Evolutionary conservation across 495 filamentous ascomycete species (phyloP), one percentile per base, ranked within the genome.

Genomic region (Clohesyomyces aquaticus): DNA sequence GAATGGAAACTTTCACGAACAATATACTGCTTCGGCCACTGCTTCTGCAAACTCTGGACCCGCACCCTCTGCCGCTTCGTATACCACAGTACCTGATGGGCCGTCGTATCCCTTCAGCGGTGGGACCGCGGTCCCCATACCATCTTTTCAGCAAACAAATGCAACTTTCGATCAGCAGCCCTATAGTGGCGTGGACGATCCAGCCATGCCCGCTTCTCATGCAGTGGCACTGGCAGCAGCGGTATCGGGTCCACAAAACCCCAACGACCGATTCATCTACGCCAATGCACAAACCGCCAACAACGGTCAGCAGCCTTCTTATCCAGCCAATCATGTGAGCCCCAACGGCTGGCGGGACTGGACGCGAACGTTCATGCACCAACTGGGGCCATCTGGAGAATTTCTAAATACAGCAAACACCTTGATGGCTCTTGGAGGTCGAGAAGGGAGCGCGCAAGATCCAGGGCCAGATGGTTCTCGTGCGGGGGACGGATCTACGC

Each of bases 401-500:
- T 72, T 58, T 35, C 56, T 72, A 26, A 67, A 63, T 43, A 66
- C 70, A 23, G 67, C 70, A 28, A 67, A 54, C 38, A 63, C 70
- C 27, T 49, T 72, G 25, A 68, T 72, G 67, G 55, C 63, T 0
- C 42, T 70, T 2, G 70, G 70, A n/a, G 66, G 66, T 6, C 60
- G 66, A 25, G 66, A 68, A 32, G 55, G 60, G 22, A 29, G 48
- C 21, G 16, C 60, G 8, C 66, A 64, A 25, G 61, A 41, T 43
- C 49, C 60, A 11, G 55, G 53, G 0, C 55, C 49, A 55, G 61
- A 65, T 9, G 47, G 19, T 4, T 11, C 54, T 6, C 59, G 46
- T 11, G 11, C 46, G 9, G 55, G 53, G 11, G 65, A 68, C 10
- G 54, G 29, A 18, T 38, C 59, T 18, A 27, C 48, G 25, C 46